A percentile compares a stretch with the other conserved stretches of the same genome.
Evolutionary conservation across 768 basidiomycete species (phyloP).

Genomic region (Asterophora lycoperdoides): DNA sequence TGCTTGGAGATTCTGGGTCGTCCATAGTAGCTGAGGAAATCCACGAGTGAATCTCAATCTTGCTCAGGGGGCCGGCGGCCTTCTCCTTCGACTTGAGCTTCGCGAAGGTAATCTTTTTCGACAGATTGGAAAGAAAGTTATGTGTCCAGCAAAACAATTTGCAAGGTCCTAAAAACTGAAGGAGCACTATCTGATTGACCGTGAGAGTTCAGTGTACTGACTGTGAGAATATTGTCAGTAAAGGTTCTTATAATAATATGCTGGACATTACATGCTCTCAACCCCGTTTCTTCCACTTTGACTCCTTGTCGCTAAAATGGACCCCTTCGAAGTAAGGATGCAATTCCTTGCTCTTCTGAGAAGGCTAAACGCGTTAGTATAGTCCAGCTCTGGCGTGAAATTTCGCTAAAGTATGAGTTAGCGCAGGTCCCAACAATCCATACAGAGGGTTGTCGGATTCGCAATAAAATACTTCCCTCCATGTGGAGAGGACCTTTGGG

Average conservation of each 20-base stretch:
- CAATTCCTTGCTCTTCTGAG: constrained; percentile 62
- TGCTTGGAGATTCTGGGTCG: constrained; percentile 29
- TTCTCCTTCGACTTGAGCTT: constrained; percentile 50
- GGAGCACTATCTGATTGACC: constrained; percentile 8
- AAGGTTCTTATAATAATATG: not conserved
- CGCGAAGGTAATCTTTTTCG: constrained; percentile 35
- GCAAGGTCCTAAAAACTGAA: not conserved
- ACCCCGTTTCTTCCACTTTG: not conserved
- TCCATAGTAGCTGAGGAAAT: constrained; percentile 42
- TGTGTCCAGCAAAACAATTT: not conserved
- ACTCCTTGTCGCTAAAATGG: constrained; percentile 31
- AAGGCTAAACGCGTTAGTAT: constrained; percentile 61
- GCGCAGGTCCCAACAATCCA: constrained; percentile 76
- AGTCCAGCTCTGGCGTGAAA: constrained; percentile 2
- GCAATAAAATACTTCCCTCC: constrained; percentile 80
- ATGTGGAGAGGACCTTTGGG: constrained; percentile 93
- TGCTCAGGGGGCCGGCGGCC: constrained; percentile 35
- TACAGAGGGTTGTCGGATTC: constrained; percentile 82
- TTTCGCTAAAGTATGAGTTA: constrained; percentile 22
- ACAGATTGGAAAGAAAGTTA: constrained; percentile 26
- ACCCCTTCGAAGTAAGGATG: constrained; percentile 71
- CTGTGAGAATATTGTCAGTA: constrained; percentile 6
- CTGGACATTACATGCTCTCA: not conserved
- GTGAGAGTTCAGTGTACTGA: constrained; percentile 11
- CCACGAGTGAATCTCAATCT: constrained; percentile 63